Base-by-base conservation (phyloP, 2,329 filamentous ascomycete species). In the Hansfordia pulvinata region DNA sequence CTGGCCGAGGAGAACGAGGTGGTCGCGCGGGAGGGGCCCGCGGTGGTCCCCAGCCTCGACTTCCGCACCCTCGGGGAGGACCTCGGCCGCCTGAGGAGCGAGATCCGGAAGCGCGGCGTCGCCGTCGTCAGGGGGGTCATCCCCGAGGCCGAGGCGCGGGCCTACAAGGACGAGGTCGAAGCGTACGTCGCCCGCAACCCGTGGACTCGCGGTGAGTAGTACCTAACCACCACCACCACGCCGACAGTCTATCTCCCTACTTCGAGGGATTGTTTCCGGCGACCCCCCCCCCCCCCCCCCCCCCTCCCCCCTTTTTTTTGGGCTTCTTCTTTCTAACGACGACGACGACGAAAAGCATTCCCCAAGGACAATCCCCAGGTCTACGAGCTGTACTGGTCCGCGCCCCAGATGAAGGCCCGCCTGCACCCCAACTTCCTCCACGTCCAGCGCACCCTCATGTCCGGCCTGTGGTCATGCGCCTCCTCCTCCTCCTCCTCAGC, bases 361-460 rank as follows among this genome's bases (percentile, higher is more conserved):
- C 80, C 77, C 0, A 49, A 62, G 0, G 54, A 76, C 23, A 62
- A 74, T 21, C 77, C 76, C 0, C 72, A 79, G 23, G 77, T 85
- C 5, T 82, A 70, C 40, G 79, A 84, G 45, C 55, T 85, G 2
- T 85, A 84, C 51, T 84, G 78, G 78, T 77, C 76, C 0, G 59
- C 61, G 2, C 58, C 75, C 2, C 80, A 86, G 44, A 55, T 79
- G 22, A 62, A 66, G 35, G 78, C 76, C 4, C 64, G 80, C n/a
- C 53, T 64, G 0, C 74, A 85, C 42, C 66, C 72, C 1, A 69
- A 72, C 32, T 50, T 84, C 34, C 52, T 84, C 12, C 46, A 52
- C 13, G 58, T 69, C 0, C 78, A 84, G 38, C 53, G 53, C 6
- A 66, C 67, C 15, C 60, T 85, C 18, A 72, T 81, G 59, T n/a